Percentiles rank a stretch among this genome's conserved stretches.
Evolutionary conservation across 2,329 filamentous ascomycete species (phyloP).

Genomic region (Xenoacremonium recifei): DNA sequence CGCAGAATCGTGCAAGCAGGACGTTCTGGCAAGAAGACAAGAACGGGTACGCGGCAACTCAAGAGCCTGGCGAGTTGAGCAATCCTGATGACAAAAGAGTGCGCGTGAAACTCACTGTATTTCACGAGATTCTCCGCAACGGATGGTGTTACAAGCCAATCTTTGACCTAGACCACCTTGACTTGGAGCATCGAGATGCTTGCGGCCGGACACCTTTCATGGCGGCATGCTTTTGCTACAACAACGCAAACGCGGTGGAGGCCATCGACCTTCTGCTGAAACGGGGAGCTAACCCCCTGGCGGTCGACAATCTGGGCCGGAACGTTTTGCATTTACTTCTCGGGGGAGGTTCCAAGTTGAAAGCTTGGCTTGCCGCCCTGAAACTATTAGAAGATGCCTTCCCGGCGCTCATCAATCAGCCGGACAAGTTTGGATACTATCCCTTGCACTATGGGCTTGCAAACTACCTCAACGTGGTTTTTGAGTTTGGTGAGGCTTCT

Average conservation of each 20-base stretch:
- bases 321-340: constrained; percentile 14
- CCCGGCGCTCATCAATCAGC: constrained; percentile 9
- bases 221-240: constrained; percentile 4
- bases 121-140: constrained; percentile 10
- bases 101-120: constrained; percentile 5
- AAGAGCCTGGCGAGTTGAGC: background rate
- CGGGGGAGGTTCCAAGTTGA: background rate
- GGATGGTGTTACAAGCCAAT: constrained; percentile 6
- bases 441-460: constrained; percentile 16
- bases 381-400: constrained; percentile 3
- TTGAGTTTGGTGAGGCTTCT: too few relatives aligned
- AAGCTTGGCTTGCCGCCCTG: constrained; percentile 2
- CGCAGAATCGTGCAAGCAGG: background rate
- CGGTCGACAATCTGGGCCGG: constrained; percentile 8
- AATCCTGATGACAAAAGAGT: background rate
- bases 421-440: constrained; percentile 12
- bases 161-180: constrained; percentile 8
- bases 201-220: constrained; percentile 12
- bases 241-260: background rate
- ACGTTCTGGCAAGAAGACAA: background rate
- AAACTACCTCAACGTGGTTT: background rate
- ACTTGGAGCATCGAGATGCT: constrained; percentile 10
- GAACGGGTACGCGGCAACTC: too few relatives aligned
- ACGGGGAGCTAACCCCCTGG: constrained; percentile 12
- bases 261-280: constrained; percentile 4